Conservation (phyloP, 2,329 filamentous ascomycete species). For the Fusarium multiceps region DNA sequence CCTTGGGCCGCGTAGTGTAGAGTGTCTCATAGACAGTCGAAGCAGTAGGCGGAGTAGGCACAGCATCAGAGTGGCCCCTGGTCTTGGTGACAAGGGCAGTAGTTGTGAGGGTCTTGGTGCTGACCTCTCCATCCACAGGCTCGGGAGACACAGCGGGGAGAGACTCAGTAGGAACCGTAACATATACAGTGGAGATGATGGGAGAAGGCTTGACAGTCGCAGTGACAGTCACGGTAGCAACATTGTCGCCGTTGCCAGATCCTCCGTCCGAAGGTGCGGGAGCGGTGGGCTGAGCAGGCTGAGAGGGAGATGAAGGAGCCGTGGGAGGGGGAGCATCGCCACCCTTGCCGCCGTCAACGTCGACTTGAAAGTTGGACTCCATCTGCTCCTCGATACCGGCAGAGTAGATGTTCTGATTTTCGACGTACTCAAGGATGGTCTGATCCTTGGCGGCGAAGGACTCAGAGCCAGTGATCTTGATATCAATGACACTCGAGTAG, state of each 20-base stretch:
- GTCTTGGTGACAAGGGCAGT: conserved; percentile 38
- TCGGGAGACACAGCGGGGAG: conserved; percentile 14
- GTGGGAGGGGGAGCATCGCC: conserved; percentile 36
- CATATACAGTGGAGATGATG: conserved; percentile 51
- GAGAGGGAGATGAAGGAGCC: conserved; percentile 32
- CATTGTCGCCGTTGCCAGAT: conserved; percentile 17
- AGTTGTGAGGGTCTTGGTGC: conserved; percentile 39
- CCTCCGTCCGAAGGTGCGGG: conserved; percentile 30
- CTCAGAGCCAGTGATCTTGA: conserved; percentile 51
- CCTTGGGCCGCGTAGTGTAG: conserved; percentile 31
- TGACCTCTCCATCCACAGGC: conserved; percentile 23
- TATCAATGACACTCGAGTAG: conserved; percentile 55
- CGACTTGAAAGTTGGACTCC: conserved; percentile 58
- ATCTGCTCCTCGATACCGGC: conserved; percentile 61
- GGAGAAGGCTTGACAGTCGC: conserved; percentile 55
- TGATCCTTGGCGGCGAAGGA: conserved; percentile 41
- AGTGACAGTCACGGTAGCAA: conserved; percentile 50
- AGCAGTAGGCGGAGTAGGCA: conserved; percentile 15
- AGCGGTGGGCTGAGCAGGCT: conserved; percentile 20
- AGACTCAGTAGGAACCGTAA: conserved; percentile 50
- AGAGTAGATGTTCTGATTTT: conserved; percentile 55
- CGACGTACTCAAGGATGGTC: conserved; percentile 47
- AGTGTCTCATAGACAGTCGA: conserved; percentile 39
- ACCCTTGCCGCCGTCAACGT: conserved; percentile 47
- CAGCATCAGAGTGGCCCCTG: conserved; percentile 15